Evolutionary conservation across 1,284 basidiomycete genomes (phyloP), one percentile per base, ranked within the genome.

Genomic region (Athelia sp.): DNA sequence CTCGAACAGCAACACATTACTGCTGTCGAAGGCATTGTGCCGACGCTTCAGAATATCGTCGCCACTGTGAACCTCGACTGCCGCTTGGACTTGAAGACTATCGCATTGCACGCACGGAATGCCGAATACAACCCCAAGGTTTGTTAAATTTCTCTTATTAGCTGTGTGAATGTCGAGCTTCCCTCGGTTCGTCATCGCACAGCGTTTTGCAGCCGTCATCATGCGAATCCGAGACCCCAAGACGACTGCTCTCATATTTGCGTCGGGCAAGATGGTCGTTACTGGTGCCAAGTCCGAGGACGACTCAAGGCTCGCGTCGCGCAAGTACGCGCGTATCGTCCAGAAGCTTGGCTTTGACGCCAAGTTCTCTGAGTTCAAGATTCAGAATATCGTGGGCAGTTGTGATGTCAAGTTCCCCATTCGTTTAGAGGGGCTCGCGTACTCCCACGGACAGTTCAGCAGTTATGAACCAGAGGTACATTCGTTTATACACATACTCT

Each of bases 71-170:
- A 99, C 65, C 82, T 99, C 44, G 96, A 98, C 68, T 98, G 94
- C 58, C 84, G 95, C 35, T 77, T 99, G 51, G 97, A 99, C 67
- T 74, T 99, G 54, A 99, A 99, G 81, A 99, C 97, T 46, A 99
- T 99, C 56, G 96, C 96, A 17, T 72, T 99, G 54, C 97, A 99
- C 61, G 97, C 97, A 1, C 82, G 97, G 55, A 99, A 99, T 69
- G 97, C 97, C 38, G 97, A 99, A 74, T 99, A 99, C 73, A 99
- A 98, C 67, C 97, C 97, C 45, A 99, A 99, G 92, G 95, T 98
- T 81, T 29, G 26, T 29, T 70, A 90, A 87, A n/a, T 65, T 57
- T 58, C 63, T 69, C 58, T 60, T 59, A 67, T 63, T 52, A 56
- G 58, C 67, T 66, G 63, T 69, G 67, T 75, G 74, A 76, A 79